Conservation (phyloP, 1,284 basidiomycete species). For the Apiotrichum laibachii region DNA sequence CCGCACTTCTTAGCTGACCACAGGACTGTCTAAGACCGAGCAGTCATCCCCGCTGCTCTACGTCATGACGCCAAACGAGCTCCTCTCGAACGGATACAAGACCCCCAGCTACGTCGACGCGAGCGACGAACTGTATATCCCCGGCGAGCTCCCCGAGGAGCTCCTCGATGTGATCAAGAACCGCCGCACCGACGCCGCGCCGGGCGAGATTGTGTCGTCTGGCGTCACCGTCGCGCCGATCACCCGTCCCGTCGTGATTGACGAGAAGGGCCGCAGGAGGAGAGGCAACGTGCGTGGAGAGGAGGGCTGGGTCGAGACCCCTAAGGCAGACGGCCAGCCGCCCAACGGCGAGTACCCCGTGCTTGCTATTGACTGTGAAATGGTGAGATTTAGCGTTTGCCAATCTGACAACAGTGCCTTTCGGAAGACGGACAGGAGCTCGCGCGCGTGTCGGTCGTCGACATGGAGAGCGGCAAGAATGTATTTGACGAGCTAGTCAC, state of each 20-base stretch:
- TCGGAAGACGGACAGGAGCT: conserved; percentile 84
- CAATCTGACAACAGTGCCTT: conserved; percentile 59
- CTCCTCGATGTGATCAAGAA: conserved; percentile 14
- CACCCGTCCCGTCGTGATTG: conserved; percentile 7
- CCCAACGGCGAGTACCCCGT: conserved; percentile 40
- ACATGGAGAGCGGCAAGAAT: conserved; percentile 66
- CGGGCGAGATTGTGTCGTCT: not conserved
- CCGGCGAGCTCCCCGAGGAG: conserved; percentile 25
- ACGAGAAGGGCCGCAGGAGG: conserved; percentile 16
- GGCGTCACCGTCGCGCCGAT: not conserved
- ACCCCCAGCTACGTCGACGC: conserved; percentile 70
- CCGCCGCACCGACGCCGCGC: not conserved
- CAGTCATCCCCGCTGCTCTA: conserved; percentile 60
- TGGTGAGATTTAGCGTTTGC: conserved; percentile 59
- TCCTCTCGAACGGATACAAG: conserved; percentile 86
- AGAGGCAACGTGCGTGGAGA: conserved; percentile 61
- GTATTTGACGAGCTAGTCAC: conserved; percentile 84
- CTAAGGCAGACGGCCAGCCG: conserved; percentile 51
- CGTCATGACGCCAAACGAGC: conserved; percentile 72
- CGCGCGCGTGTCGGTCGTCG: conserved; percentile 76
- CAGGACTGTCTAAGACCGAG: conserved; percentile 11
- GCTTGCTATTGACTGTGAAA: conserved; percentile 79
- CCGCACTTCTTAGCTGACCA: not conserved
- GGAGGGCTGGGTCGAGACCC: conserved; percentile 65
- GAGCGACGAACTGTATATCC: conserved; percentile 28